These are phyloP conservation scores for Suhomyces yuchorum DNA, from an alignment of 1,139 yeast genomes.

Conservation along the genomic window DNA sequence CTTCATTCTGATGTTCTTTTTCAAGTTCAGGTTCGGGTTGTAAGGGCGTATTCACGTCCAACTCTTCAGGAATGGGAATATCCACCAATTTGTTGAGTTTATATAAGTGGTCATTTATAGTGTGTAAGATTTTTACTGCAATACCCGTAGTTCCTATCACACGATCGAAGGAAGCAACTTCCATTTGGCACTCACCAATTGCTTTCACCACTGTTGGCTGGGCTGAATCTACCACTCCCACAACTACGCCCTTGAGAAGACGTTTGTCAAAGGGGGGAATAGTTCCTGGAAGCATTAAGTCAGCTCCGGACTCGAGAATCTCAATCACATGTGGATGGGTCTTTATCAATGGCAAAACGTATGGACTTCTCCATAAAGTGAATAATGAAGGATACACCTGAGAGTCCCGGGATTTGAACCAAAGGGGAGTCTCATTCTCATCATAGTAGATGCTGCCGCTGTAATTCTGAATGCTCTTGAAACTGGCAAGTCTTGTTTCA, in stretches of 20 bases:
- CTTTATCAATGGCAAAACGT: constrained; percentile 60
- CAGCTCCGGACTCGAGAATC: constrained; percentile 74
- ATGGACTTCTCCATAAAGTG: constrained; percentile 72
- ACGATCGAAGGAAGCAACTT: constrained; percentile 45
- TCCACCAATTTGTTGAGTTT: constrained; percentile 48
- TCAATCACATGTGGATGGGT: constrained; percentile 76
- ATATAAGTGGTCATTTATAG: constrained; percentile 54
- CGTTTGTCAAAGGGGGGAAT: constrained; percentile 69
- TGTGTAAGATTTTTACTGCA: constrained; percentile 65
- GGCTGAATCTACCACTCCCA: constrained; percentile 67
- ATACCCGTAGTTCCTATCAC: constrained; percentile 62
- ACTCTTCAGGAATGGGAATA: constrained; percentile 42
- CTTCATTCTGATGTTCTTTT: constrained; percentile 13
- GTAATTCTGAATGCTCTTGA: constrained; percentile 54
- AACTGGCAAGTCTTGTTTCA: constrained; percentile 65
- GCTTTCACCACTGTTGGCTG: constrained; percentile 71
- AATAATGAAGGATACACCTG: constrained; percentile 68
- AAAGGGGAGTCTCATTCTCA: constrained; percentile 64
- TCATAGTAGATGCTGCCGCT: constrained; percentile 69
- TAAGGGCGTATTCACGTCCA: constrained; percentile 20
- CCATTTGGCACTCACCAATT: constrained; percentile 64
- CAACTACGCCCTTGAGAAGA: constrained; percentile 55
- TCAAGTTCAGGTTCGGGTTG: constrained; percentile 5
- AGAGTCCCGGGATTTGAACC: constrained; percentile 66
- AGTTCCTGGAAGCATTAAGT: constrained; percentile 90